These are phyloP conservation scores for Venturia effusa DNA, from an alignment of 2,329 filamentous ascomycete species.

Conservation along the genomic window DNA sequence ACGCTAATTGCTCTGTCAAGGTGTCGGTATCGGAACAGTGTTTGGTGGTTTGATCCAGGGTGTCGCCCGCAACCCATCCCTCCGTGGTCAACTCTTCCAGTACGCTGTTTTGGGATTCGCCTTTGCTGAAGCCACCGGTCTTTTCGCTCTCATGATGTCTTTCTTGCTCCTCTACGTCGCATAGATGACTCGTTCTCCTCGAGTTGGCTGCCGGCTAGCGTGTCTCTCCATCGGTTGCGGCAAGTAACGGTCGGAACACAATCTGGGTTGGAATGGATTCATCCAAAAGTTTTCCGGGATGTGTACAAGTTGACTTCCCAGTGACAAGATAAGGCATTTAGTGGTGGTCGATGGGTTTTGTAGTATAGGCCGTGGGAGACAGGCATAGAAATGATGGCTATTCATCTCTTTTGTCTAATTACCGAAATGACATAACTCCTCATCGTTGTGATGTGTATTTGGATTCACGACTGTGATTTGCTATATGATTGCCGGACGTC, in stretches of 20 bases:
- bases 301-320: not conserved
- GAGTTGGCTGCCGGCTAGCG: not conserved
- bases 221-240: not conserved
- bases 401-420: constrained; percentile 7
- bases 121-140: constrained; percentile 82
- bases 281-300: not conserved
- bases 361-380: constrained; percentile 7
- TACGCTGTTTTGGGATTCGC: constrained; percentile 94
- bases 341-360: constrained; percentile 7
- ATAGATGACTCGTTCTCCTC: constrained; percentile 5
- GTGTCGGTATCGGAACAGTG: constrained; percentile 94
- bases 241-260: constrained; percentile 2
- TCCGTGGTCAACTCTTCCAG: constrained; percentile 89
- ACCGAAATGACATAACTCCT: not conserved
- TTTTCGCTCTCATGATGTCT: constrained; percentile 44
- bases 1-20: constrained; percentile 38
- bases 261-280: not conserved
- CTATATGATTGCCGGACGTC: not conserved
- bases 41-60: constrained; percentile 82
- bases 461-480: not conserved
- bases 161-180: constrained; percentile 31
- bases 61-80: constrained; percentile 88
- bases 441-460: not conserved
- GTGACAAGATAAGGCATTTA: not conserved
- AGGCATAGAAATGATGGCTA: constrained; percentile 7